A percentile compares a stretch with the other conserved stretches of the same genome.
phyloP scores from a whole-genome alignment of 371 early-diverging fungal species.

The Mucor racemosus region DNA sequence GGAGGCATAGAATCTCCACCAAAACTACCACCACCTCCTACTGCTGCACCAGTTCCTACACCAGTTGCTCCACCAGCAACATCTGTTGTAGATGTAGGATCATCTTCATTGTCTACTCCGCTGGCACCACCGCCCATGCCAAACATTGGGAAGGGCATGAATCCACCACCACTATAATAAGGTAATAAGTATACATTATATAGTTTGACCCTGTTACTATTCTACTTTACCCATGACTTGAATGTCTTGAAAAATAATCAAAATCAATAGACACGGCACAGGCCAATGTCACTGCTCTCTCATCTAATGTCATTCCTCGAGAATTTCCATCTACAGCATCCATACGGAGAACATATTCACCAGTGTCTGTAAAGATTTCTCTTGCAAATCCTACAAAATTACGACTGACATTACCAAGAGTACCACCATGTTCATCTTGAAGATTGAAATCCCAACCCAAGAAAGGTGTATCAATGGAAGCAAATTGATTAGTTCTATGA shows the following conservation, averaged over 20 bases:
- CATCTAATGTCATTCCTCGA: slow-evolving; percentile 75
- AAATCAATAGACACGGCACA: slow-evolving; percentile 90
- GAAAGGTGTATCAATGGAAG: slow-evolving; percentile 77
- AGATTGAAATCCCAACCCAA: slow-evolving; percentile 84
- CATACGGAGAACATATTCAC: slow-evolving; percentile 83
- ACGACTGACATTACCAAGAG: slow-evolving; percentile 72
- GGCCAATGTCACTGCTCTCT: slow-evolving; percentile 84
- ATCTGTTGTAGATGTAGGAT: not conserved
- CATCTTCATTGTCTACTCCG: slow-evolving; percentile 17
- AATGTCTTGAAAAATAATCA: slow-evolving; percentile 90
- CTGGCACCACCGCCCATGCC: slow-evolving; percentile 38
- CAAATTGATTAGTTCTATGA: slow-evolving; percentile 67
- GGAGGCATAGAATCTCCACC: slow-evolving; percentile 5
- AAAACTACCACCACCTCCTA: not conserved
- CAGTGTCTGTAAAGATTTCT: slow-evolving; percentile 89
- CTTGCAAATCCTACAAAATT: slow-evolving; percentile 88
- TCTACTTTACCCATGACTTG: slow-evolving; percentile 56
- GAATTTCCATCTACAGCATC: slow-evolving; percentile 63
- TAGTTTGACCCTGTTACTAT: not conserved
- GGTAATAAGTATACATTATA: not conserved
- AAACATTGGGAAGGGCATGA: slow-evolving; percentile 54
- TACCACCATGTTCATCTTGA: slow-evolving; percentile 62
- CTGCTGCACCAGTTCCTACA: slow-evolving; percentile 6
- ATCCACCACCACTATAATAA: slow-evolving; percentile 36
- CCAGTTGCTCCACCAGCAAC: not conserved